Evolutionary conservation across 2,329 filamentous ascomycete genomes (phyloP).

Genomic region (Colletotrichum lentis): DNA sequence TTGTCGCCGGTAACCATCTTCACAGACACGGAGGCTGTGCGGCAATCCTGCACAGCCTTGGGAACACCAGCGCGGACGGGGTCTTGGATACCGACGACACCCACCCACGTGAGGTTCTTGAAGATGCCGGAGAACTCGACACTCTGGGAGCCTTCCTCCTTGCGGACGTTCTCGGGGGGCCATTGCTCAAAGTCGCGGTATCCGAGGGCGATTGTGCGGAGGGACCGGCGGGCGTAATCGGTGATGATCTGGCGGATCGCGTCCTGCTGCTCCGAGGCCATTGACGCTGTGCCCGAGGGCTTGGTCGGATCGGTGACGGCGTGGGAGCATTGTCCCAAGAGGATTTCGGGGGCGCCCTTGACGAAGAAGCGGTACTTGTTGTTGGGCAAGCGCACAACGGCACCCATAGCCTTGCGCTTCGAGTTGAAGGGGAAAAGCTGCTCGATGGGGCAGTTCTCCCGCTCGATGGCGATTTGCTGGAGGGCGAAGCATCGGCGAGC

Average conservation of each 20-base stretch:
- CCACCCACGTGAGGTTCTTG: constrained; percentile 51
- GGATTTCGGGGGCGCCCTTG: constrained; percentile 64
- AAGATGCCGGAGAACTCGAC: constrained; percentile 56
- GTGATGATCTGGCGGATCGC: constrained; percentile 48
- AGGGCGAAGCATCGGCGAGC: constrained; percentile 47
- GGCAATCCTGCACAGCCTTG: constrained; percentile 36
- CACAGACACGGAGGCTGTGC: constrained; percentile 46
- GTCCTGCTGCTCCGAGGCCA: constrained; percentile 44
- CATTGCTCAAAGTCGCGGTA: constrained; percentile 73
- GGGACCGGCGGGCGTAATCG: constrained; percentile 70
- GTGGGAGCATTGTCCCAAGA: constrained; percentile 55
- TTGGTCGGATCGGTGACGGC: constrained; percentile 56
- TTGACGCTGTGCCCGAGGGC: constrained; percentile 44
- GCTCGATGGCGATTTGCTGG: constrained; percentile 55
- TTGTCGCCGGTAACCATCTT: constrained; percentile 60
- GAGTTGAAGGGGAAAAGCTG: constrained; percentile 61
- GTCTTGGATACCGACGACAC: constrained; percentile 45
- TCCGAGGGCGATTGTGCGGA: constrained; percentile 71
- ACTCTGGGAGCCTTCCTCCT: constrained; percentile 65
- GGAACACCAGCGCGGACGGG: constrained; percentile 38
- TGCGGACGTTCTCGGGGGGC: constrained; percentile 70
- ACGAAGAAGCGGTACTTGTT: constrained; percentile 56
- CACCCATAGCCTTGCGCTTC: constrained; percentile 61
- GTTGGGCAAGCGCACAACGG: constrained; percentile 44
- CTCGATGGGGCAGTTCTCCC: constrained; percentile 55